Evolutionary conservation across 805 yeast genomes (phyloP), one percentile per base, ranked within the genome.

Genomic region (Cephaloascus fragrans): DNA sequence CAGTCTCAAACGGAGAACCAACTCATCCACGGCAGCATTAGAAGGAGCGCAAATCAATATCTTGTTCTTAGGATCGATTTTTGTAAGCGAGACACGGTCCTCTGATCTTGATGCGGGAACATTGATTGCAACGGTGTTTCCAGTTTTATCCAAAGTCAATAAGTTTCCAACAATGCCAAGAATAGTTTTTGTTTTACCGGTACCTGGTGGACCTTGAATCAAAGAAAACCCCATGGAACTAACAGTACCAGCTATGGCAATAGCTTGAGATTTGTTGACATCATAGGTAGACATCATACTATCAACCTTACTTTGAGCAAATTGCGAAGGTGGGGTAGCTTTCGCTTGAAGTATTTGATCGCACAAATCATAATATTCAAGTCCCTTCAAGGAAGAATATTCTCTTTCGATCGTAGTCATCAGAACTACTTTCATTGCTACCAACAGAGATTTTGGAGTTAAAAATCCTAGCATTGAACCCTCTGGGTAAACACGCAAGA

Each of bases 201-300:
- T 90, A 59, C 99, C 99, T 0, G 99, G 99, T 0, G 99, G 99
- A 41, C 97, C 99, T 61, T 93, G 98, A 56, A 93, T 89, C 39
- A 93, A 67, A 0, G 94, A 80, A 53, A 93, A 87, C 0, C 98
- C 99, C 1, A 67, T 67, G 6, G 73, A 65, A 18, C 67, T 56
- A 23, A 78, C 75, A 0, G 95, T 73, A 1, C 87, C 85, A 10
- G 80, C 68, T 42, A 93, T 85, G 0, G 98, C 98, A 23, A 62
- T 69, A 0, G 97, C 97, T 59, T 93, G 99, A 0, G 98, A 90
- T 19, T 72, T 69, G 59, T 94, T 93, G 29, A 89, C 83, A 17
- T 71, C 65, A 47, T 77, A 82, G 8, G 67, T 53, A 4, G 50
- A 48, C 41, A 72, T 71, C 39, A 81, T 69, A 17, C 57, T 50